Percentiles rank a stretch among this genome's conserved stretches.
Conservation (phyloP, 345 rosid genomes). For the Jatropha curcas region DNA sequence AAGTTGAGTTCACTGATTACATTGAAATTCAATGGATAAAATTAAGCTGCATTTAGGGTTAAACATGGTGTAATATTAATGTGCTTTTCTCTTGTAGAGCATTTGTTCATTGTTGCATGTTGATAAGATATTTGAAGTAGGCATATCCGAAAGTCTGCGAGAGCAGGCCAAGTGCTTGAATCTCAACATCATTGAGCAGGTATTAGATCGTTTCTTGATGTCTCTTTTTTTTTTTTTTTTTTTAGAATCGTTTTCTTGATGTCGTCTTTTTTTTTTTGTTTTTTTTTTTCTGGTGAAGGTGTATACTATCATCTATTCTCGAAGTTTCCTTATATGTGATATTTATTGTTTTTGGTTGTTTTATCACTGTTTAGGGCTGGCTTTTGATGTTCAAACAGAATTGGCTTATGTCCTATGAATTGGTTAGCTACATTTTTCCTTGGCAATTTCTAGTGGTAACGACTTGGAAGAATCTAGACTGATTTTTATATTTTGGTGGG, state of each 20-base stretch:
- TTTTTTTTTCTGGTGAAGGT: too few relatives aligned
- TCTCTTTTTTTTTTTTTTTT: conserved; percentile 15
- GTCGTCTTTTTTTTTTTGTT: conserved; percentile 11
- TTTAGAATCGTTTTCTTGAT: too few relatives aligned
- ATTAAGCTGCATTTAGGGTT: background rate
- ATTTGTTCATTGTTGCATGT: conserved; percentile 78
- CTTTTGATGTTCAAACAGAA: conserved; percentile 70
- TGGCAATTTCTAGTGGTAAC: too few relatives aligned
- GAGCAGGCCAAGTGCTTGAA: conserved; percentile 64
- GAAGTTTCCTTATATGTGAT: background rate
- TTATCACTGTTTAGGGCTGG: conserved; percentile 55
- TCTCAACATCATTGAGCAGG: conserved; percentile 73
- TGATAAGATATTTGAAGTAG: conserved; percentile 83
- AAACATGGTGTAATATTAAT: background rate
- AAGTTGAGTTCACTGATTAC: background rate
- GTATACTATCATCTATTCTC: conserved; percentile 1
- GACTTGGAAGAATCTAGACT: too few relatives aligned
- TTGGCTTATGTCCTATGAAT: conserved; percentile 79
- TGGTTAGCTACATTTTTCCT: conserved; percentile 56
- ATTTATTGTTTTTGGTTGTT: background rate
- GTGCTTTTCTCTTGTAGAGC: conserved; percentile 47
- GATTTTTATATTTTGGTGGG: too few relatives aligned
- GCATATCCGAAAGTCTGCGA: conserved; percentile 64
- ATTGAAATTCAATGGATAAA: too few relatives aligned
- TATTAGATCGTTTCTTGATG: conserved; percentile 24